These are phyloP conservation scores for Blastocystis hominis DNA, from an alignment of 352 stramenopile genomes.

Conservation along the genomic window DNA sequence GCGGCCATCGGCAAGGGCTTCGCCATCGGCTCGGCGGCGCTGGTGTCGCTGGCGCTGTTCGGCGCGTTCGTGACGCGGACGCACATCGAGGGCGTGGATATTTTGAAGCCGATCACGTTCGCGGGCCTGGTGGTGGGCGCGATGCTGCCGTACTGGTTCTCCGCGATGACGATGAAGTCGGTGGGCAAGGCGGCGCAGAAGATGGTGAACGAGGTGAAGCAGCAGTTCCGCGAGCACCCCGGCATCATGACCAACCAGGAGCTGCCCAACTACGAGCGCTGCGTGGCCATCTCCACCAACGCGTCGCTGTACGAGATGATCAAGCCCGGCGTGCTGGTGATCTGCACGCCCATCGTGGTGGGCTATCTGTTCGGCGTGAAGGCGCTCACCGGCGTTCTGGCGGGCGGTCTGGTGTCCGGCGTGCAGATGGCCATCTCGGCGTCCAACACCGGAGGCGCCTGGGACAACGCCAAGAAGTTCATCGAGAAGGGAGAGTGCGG, in stretches of 20 bases:
- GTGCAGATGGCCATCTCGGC: slow-evolving; percentile 96
- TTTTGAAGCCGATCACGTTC: slow-evolving; percentile 88
- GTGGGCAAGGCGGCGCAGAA: slow-evolving; percentile 91
- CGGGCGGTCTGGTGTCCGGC: slow-evolving; percentile 84
- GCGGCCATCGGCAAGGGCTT: slow-evolving; percentile 98
- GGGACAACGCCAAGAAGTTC: slow-evolving; percentile 99
- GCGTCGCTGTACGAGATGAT: slow-evolving; percentile 97
- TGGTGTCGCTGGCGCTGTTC: slow-evolving; percentile 94
- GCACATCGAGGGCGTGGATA: slow-evolving; percentile 69
- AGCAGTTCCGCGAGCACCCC: slow-evolving; percentile 96
- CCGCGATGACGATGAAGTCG: slow-evolving; percentile 98
- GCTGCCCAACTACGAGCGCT: slow-evolving; percentile 78
- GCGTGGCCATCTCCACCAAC: slow-evolving; percentile 97
- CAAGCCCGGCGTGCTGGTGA: slow-evolving; percentile 88
- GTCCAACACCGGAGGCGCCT: slow-evolving; percentile 96
- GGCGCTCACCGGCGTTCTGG: slow-evolving; percentile 89
- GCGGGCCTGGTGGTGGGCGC: slow-evolving; percentile 93
- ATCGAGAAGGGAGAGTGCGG: slow-evolving; percentile 84
- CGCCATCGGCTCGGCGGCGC: slow-evolving; percentile 91
- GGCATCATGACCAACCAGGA: slow-evolving; percentile 61
- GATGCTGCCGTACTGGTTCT: slow-evolving; percentile 99
- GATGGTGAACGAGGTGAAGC: slow-evolving; percentile 98
- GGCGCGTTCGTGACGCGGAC: slow-evolving; percentile 93
- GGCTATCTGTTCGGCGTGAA: slow-evolving; percentile 94
- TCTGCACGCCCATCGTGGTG: slow-evolving; percentile 90